Conservation (phyloP, 1,284 basidiomycete genomes). For the Ceratobasidium sp. region DNA sequence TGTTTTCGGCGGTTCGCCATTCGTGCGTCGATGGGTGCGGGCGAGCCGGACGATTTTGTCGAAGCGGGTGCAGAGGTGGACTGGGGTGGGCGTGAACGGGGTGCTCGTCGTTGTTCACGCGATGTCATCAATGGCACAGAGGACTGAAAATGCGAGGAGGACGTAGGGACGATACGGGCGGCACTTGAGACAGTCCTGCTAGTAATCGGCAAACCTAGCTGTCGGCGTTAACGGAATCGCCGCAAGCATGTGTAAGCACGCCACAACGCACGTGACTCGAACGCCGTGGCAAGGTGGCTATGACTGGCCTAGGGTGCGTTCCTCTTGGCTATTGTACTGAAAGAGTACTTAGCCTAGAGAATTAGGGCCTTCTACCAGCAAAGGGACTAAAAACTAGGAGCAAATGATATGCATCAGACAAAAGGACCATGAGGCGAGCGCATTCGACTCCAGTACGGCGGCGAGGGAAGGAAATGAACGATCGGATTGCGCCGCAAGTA, state of each 20-base stretch:
- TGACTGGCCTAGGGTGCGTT: neutral
- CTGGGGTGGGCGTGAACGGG: conserved; percentile 10
- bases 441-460: too few species aligned
- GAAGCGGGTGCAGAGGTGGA: conserved; percentile 23
- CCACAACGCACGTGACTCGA: neutral
- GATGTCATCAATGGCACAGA: conserved; percentile 16
- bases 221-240: conserved; percentile 14
- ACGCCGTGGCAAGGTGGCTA: conserved; percentile 14
- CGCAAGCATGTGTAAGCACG: conserved; percentile 26
- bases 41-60: conserved; percentile 38
- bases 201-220: conserved; percentile 8
- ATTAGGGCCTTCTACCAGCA: too few species aligned
- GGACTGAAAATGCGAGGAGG: neutral
- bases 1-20: conserved; percentile 39
- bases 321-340: neutral
- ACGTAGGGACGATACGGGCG: neutral
- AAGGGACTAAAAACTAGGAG: too few species aligned
- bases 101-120: conserved; percentile 24
- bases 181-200: conserved; percentile 14
- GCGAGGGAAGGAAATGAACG: too few species aligned
- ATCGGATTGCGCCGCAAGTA: too few species aligned
- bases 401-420: too few species aligned
- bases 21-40: conserved; percentile 3
- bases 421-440: too few species aligned
- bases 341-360: too few species aligned